Evolutionary conservation across 768 basidiomycete species (phyloP).

Genomic region (Boletus coccyginus): DNA sequence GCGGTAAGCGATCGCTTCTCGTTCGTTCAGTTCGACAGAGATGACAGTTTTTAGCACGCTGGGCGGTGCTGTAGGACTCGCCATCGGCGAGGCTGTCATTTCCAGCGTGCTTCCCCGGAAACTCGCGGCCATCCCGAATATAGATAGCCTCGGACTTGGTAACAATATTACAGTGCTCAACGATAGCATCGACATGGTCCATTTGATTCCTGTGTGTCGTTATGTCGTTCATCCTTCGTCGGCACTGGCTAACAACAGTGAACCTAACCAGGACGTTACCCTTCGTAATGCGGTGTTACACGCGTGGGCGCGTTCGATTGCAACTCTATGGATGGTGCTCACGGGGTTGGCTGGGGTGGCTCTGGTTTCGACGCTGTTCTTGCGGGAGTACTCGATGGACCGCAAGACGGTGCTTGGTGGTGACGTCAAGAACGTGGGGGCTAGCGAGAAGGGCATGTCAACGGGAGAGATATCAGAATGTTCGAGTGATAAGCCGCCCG

Average conservation of each 20-base stretch:
- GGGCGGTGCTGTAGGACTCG: constrained; percentile 71
- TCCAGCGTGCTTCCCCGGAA: constrained; percentile 46
- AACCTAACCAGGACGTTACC: constrained; percentile 41
- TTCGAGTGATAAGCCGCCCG: neutral
- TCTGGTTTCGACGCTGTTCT: constrained; percentile 49
- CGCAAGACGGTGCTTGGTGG: constrained; percentile 45
- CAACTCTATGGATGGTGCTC: constrained; percentile 61
- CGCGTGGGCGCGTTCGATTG: constrained; percentile 62
- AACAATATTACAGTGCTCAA: constrained; percentile 42
- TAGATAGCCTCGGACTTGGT: constrained; percentile 24
- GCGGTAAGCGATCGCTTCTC: constrained; percentile 35
- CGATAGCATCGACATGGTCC: constrained; percentile 43
- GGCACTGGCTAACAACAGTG: neutral
- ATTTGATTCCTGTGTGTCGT: constrained; percentile 17
- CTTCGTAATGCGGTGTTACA: constrained; percentile 51
- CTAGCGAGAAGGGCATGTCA: neutral
- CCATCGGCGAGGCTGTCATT: constrained; percentile 69
- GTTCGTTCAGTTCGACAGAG: neutral
- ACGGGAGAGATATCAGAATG: neutral
- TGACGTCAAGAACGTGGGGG: constrained; percentile 12
- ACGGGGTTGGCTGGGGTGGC: constrained; percentile 55
- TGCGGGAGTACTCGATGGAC: constrained; percentile 59
- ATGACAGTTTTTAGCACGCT: constrained; percentile 43
- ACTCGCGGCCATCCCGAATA: constrained; percentile 33
- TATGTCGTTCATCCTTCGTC: neutral